Conservation (phyloP, 2,329 filamentous ascomycete genomes). For the Penicillium sp. region DNA sequence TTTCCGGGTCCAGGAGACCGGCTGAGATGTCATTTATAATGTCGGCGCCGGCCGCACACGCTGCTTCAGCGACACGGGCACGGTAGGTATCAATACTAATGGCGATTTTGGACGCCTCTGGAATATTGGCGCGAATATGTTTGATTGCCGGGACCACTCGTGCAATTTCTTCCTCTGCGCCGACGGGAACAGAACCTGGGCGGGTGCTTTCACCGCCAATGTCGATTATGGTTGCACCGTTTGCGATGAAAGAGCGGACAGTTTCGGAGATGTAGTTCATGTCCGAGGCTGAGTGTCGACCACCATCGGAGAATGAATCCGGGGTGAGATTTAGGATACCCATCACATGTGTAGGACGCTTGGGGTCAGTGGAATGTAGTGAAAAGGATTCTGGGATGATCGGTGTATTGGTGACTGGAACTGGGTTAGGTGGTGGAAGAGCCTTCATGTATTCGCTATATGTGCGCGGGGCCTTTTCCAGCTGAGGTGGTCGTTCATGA, state of each 20-base stretch:
- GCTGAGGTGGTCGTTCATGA: slow-evolving; percentile 32
- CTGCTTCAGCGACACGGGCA: slow-evolving; percentile 69
- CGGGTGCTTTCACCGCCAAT: slow-evolving; percentile 90
- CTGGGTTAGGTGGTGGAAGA: slow-evolving; percentile 32
- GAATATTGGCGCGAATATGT: slow-evolving; percentile 59
- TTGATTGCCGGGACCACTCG: slow-evolving; percentile 75
- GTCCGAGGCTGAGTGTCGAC: slow-evolving; percentile 52
- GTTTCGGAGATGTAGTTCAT: slow-evolving; percentile 50
- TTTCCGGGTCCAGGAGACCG: slow-evolving; percentile 68
- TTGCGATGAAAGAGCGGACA: slow-evolving; percentile 56
- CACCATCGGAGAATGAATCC: slow-evolving; percentile 94
- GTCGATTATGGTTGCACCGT: slow-evolving; percentile 79
- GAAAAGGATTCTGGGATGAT: slow-evolving; percentile 42
- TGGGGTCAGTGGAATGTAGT: slow-evolving; percentile 53
- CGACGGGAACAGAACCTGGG: slow-evolving; percentile 64
- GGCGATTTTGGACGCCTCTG: slow-evolving; percentile 57
- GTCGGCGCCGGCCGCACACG: slow-evolving; percentile 72
- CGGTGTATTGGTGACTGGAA: slow-evolving; percentile 37
- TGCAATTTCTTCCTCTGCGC: slow-evolving; percentile 64
- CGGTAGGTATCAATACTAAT: slow-evolving; percentile 93
- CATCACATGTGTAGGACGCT: slow-evolving; percentile 72
- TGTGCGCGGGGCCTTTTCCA: slow-evolving; percentile 23
- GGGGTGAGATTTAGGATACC: slow-evolving; percentile 91
- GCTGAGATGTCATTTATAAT: slow-evolving; percentile 94
- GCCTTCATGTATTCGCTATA: slow-evolving; percentile 33